These are phyloP conservation scores for Cutaneotrichosporon sp. DNA, from an alignment of 1,284 basidiomycete genomes.

Conservation along the genomic window DNA sequence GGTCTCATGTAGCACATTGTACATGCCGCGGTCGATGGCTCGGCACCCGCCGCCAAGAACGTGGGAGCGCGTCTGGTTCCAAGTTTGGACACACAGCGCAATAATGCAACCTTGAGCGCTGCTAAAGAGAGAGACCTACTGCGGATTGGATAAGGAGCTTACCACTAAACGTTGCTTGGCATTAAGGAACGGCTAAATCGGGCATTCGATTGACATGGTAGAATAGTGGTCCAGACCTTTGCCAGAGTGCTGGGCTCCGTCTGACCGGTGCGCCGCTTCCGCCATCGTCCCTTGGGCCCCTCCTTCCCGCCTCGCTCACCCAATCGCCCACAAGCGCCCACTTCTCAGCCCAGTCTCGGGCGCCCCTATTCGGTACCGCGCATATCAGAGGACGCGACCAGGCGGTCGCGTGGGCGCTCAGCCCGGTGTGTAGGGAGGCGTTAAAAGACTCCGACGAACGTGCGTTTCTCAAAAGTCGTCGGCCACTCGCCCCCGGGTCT, in stretches of 20 bases:
- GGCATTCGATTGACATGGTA: background rate
- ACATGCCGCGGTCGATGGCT: background rate
- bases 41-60: background rate
- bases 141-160: background rate
- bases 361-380: background rate
- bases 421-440: background rate
- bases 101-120: background rate
- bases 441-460: background rate
- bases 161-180: background rate
- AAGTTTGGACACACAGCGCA: background rate
- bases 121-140: background rate
- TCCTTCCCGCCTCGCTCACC: background rate
- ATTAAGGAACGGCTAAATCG: background rate
- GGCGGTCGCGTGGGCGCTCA: background rate
- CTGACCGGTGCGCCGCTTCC: too few relatives aligned
- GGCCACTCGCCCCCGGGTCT: background rate
- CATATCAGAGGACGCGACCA: background rate
- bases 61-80: background rate
- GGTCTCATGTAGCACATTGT: background rate
- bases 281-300: too few relatives aligned
- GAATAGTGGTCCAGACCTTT: background rate
- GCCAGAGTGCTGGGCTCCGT: too few relatives aligned
- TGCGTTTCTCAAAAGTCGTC: background rate
- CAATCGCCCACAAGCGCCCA: background rate
- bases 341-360: background rate